These are phyloP conservation scores for Thecaphora frezii DNA, from an alignment of 1,284 basidiomycete species.

Conservation along the genomic window DNA sequence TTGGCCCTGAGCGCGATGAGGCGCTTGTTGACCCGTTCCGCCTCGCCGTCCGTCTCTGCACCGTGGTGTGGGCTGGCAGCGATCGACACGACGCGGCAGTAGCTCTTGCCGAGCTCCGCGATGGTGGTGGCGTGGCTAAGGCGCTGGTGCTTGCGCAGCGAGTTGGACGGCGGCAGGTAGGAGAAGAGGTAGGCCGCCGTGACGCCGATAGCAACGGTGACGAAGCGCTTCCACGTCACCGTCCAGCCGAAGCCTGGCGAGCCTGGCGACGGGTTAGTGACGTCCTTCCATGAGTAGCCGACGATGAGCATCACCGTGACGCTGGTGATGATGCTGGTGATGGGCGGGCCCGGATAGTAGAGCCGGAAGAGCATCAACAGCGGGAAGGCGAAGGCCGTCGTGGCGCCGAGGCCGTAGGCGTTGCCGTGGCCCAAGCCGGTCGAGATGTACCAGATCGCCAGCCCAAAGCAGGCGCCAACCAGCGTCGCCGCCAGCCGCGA, in stretches of 20 bases:
- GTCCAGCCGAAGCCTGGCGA: conserved; percentile 61
- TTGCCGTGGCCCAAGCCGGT: conserved; percentile 63
- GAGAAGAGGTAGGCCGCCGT: conserved; percentile 48
- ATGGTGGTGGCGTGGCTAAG: conserved; percentile 64
- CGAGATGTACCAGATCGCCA: conserved; percentile 70
- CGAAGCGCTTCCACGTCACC: conserved; percentile 62
- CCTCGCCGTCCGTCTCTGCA: no score
- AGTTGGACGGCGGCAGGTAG: conserved; percentile 61
- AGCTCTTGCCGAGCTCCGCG: conserved; percentile 46
- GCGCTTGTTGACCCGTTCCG: no score
- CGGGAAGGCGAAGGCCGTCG: conserved; percentile 72
- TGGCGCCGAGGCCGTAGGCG: conserved; percentile 73
- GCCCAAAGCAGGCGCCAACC: conserved; percentile 66
- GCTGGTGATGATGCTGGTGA: conserved; percentile 71
- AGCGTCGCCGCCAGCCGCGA: conserved; percentile 43
- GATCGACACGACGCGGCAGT: no score
- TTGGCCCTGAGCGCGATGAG: no score
- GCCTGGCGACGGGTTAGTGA: conserved; percentile 27
- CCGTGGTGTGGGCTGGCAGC: no score
- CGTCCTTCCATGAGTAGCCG: conserved; percentile 48
- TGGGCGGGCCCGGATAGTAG: conserved; percentile 73
- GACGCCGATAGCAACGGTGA: conserved; percentile 56
- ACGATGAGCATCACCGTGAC: conserved; percentile 66
- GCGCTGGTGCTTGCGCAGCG: conserved; percentile 64
- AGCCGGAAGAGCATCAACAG: conserved; percentile 65